These are phyloP conservation scores for Botrytis byssoidea DNA, from an alignment of 2,329 filamentous ascomycete genomes.

Conservation along the genomic window DNA sequence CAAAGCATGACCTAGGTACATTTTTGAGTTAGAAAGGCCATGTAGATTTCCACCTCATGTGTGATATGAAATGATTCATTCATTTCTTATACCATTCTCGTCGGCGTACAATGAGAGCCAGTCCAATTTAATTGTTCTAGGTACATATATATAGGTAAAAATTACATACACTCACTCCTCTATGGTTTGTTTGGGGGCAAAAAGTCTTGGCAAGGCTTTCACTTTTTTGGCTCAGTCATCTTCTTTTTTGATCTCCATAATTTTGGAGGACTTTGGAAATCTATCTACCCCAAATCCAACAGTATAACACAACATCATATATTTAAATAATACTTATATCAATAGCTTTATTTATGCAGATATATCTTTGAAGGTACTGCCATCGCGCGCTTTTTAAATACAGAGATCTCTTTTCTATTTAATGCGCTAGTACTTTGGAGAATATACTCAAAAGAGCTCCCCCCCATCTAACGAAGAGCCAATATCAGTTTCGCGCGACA, in stretches of 20 bases:
- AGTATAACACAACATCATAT: background rate
- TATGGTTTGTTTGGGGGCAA: background rate
- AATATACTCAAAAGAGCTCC: background rate
- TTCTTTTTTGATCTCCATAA: slow-evolving; percentile 24
- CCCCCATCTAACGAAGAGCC: background rate
- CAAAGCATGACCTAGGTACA: background rate
- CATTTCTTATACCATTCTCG: background rate
- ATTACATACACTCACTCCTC: background rate
- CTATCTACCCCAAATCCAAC: background rate
- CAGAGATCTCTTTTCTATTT: background rate
- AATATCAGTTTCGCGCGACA: slow-evolving; percentile 6
- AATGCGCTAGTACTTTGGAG: background rate
- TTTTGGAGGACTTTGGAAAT: slow-evolving; percentile 22
- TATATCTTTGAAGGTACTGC: background rate
- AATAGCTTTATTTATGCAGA: background rate
- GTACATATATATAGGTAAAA: too few relatives aligned
- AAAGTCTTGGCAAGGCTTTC: slow-evolving; percentile 20
- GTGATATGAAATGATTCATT: background rate
- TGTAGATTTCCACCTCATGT: background rate
- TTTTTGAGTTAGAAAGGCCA: background rate
- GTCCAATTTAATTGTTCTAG: background rate
- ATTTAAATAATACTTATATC: background rate
- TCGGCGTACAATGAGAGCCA: background rate
- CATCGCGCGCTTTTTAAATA: background rate
- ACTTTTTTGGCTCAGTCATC: slow-evolving; percentile 14